Conservation (phyloP, 139 green algal species). For the Tetratostichococcus sp. region DNA sequence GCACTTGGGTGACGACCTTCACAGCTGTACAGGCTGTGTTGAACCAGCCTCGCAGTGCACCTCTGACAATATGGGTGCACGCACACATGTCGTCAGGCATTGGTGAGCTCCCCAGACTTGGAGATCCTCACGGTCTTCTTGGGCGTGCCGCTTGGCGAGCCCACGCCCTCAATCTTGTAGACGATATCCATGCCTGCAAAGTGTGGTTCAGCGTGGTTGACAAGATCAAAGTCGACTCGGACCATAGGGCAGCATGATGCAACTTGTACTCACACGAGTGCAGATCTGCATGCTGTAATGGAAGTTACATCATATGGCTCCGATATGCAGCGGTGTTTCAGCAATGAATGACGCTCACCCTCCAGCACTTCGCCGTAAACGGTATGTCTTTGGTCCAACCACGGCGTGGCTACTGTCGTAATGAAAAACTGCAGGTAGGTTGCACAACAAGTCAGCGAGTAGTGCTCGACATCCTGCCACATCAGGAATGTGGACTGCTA, state of each 20-base stretch:
- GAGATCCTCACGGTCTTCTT: background rate
- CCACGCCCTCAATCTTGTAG: background rate
- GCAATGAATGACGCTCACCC: background rate
- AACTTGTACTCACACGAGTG: no score
- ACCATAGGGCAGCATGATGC: no score
- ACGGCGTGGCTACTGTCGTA: constrained; percentile 52
- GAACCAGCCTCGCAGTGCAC: no score
- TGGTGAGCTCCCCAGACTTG: background rate
- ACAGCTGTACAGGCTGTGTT: no score
- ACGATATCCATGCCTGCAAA: background rate
- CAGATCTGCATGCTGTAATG: no score
- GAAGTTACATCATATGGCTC: no score
- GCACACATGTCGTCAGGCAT: background rate
- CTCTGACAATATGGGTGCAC: no score
- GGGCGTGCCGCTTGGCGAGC: background rate
- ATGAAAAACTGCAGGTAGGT: constrained; percentile 54
- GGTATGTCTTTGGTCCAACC: constrained; percentile 63
- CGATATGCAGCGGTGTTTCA: background rate
- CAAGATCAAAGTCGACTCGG: no score
- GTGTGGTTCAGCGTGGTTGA: no score
- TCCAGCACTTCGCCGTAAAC: constrained; percentile 61
- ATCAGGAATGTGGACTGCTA: background rate
- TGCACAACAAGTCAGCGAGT: background rate
- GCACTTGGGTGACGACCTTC: no score
- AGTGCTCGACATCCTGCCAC: background rate